Base-by-base conservation (phyloP, 2,329 filamentous ascomycete species). In the Apiospora marii region DNA sequence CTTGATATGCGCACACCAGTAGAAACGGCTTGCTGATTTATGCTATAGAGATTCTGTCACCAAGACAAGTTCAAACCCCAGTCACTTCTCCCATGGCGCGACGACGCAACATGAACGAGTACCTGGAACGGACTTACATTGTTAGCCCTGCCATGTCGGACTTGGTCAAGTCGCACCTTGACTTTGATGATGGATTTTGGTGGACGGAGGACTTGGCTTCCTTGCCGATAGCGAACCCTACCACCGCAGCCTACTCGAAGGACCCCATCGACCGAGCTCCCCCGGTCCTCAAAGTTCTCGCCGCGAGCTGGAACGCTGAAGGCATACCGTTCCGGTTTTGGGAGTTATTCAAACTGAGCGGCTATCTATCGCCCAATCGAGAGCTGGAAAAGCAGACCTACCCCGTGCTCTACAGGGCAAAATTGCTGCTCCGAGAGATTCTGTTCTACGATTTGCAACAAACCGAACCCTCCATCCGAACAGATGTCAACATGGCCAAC, bases 171-270 rank as follows among this genome's bases (percentile, higher is more conserved):
- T 77, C 79, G 5, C 83, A 85, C 70, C 77, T 88, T 3, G 88
- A 90, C 75, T 89, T 88, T 72, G 83, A 87, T 44, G 88, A 90
- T 74, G 84, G 83, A 1, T 90, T 90, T 76, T 90, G 88, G 88
- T 88, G 87, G 86, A 87, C 85, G 22, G 87, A 88, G 68, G 85
- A 88, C 74, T 79, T 87, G 34, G 84, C 84, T 10, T 82, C 77
- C 67, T 74, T 84, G 48, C 82, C 84, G 14, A 81, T 82, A 44
- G 75, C 80, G 3, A 85, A 84, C 67, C 82, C 82, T 6, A 80
- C 82, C 4, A 73, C 81, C 12, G 80, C 84, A 4, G 80, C 79
- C 3, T 86, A 84, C 75, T 80, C 79, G 19, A 81, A 81, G 72
- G 83, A 85, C 3, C 77, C 82, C 2, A 77, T 82, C 14, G 82